Conservation (phyloP, 2,329 filamentous ascomycete genomes). For the Biscogniauxia marginata region DNA sequence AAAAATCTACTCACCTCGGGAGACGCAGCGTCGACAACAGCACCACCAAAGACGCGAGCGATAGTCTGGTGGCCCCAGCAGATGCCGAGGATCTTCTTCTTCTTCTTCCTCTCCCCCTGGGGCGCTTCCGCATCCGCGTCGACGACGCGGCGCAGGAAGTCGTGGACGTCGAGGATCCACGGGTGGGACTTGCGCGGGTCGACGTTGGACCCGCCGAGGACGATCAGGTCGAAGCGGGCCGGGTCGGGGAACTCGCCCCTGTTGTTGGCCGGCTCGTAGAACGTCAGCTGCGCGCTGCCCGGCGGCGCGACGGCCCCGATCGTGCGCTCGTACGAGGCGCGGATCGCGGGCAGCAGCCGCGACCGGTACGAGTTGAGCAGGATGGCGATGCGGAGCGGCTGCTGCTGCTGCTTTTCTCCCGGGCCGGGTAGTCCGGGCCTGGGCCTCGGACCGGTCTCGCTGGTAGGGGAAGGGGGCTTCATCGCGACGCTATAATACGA, state of each 20-base stretch:
- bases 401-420: background rate
- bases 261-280: constrained; percentile 39
- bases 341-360: constrained; percentile 34
- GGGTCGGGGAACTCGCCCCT: constrained; percentile 37
- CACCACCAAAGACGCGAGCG: constrained; percentile 37
- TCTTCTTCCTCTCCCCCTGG: too few species aligned
- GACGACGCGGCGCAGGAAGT: constrained; percentile 37
- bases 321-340: constrained; percentile 35
- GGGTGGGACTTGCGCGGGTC: constrained; percentile 38
- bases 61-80: constrained; percentile 50
- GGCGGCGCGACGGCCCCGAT: constrained; percentile 32
- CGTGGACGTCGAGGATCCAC: constrained; percentile 43
- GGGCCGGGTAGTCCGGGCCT: background rate
- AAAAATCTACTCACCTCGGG: constrained; percentile 34
- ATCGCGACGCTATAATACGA: constrained; percentile 2
- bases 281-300: constrained; percentile 26
- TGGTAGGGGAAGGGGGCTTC: constrained; percentile 7
- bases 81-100: constrained; percentile 40
- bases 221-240: constrained; percentile 40
- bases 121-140: too few species aligned
- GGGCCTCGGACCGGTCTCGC: background rate
- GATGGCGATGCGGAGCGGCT: constrained; percentile 33
- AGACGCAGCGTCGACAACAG: constrained; percentile 36
- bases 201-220: constrained; percentile 42
- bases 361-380: constrained; percentile 40